Evolutionary conservation across 148 eudicot species (phyloP).

Genomic region (Mesembryanthemum crystallinum): DNA sequence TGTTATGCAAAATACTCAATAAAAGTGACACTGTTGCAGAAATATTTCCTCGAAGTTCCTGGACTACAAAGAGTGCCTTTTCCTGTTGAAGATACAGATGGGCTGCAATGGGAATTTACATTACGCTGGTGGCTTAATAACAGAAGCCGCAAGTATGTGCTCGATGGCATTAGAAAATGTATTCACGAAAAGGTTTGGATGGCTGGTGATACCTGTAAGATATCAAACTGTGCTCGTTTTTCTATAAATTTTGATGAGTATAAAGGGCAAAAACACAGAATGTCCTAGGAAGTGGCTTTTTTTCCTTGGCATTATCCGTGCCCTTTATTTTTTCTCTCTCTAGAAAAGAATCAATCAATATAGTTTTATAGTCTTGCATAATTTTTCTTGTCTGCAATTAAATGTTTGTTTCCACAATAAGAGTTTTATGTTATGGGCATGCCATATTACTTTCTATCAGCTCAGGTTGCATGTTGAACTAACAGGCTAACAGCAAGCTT

Average conservation of each 20-base stretch:
- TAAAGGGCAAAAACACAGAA: too few species aligned
- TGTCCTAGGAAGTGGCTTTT: too few species aligned
- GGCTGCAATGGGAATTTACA: not conserved
- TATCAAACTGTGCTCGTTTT: not conserved
- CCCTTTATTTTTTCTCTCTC: too few species aligned
- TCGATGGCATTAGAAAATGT: slow-evolving; percentile 12
- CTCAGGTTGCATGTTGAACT: slow-evolving; percentile 8
- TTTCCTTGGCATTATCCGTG: too few species aligned
- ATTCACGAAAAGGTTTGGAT: slow-evolving; percentile 1
- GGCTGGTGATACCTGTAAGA: slow-evolving; percentile 25
- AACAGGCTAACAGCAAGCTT: slow-evolving; percentile 15
- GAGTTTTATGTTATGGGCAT: too few species aligned
- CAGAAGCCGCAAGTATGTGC: slow-evolving; percentile 14
- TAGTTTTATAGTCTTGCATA: too few species aligned
- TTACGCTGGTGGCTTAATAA: slow-evolving; percentile 15
- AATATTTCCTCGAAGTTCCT: not conserved
- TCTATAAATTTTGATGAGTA: not conserved
- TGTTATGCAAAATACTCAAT: not conserved
- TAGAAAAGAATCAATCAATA: too few species aligned
- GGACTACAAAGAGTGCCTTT: not conserved
- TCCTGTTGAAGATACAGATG: not conserved
- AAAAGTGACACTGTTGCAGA: slow-evolving; percentile 2
- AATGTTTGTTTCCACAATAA: too few species aligned
- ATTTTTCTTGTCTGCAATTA: too few species aligned
- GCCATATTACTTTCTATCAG: too few species aligned